Conservation (phyloP, 139 green algal species). For the Medakamo hakoo region DNA sequence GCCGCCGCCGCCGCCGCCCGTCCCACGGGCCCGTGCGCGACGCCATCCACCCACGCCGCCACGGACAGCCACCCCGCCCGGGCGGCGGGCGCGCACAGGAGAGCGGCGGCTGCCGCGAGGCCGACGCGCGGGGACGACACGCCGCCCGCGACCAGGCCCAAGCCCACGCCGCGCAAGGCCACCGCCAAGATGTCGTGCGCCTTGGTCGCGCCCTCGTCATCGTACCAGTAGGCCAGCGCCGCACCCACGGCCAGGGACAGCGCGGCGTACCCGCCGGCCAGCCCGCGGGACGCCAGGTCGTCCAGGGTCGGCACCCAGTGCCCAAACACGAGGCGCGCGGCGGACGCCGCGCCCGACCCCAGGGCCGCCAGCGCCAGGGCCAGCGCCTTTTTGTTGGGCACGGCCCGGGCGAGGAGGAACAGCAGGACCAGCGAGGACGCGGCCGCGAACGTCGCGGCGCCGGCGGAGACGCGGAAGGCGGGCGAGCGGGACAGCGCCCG, state of each 20-base stretch:
- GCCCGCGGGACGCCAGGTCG: background rate
- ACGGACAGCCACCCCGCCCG: too few relatives aligned
- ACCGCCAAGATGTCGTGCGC: background rate
- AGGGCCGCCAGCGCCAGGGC: background rate
- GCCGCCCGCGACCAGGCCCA: background rate
- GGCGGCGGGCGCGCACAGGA: too few relatives aligned
- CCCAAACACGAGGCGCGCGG: background rate
- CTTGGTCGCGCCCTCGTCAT: background rate
- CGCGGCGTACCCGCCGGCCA: background rate
- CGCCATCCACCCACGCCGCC: too few relatives aligned
- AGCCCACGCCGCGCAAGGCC: background rate
- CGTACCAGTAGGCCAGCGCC: background rate
- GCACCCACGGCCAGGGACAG: background rate
- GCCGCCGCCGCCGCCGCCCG: too few relatives aligned
- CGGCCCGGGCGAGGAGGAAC: background rate
- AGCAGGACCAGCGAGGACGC: background rate
- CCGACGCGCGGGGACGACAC: background rate
- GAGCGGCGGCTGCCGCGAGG: background rate
- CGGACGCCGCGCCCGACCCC: background rate
- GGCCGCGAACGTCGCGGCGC: background rate
- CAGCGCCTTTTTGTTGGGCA: background rate
- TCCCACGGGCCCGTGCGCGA: too few relatives aligned
- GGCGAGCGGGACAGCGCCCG: background rate
- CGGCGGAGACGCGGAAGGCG: background rate
- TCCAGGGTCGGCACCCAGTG: background rate